Base-by-base conservation (phyloP, 768 basidiomycete genomes). In the Candolleomyces efflorescens region DNA sequence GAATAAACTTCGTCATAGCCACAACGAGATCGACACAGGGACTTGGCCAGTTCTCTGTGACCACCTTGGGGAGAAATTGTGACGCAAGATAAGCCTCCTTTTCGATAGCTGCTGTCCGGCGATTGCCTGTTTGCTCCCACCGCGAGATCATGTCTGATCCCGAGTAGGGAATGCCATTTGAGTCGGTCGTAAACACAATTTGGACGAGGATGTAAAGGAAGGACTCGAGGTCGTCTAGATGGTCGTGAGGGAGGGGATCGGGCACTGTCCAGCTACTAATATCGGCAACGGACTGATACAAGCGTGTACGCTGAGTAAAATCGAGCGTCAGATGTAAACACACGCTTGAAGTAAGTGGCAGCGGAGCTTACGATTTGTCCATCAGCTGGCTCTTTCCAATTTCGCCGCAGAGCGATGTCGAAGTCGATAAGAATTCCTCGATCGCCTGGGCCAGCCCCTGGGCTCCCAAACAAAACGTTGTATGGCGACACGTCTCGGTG, bases 161-260 rank as follows among this genome's bases (percentile, higher is more conserved):
- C 1, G 32, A 32, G 32, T 32, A 32, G 32, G 32, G 7, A 32
- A 32, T 11, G 5, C 32, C 32, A 11, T 32, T 32, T 1, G 32
- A 32, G 32, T 32, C 48, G 48, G 1, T 22, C 13, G 24, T 12
- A 11, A n/a, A 37, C 15, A 52, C 7, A 1, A 15, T 9, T 26
- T 54, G 38, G 32, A 24, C 10, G 20, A 39, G 39, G 12, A n/a
- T 24, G 5, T 23, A 54, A 11, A 55, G 32, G 43, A 55, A 55
- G 5, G 41, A 44, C 43, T 55, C 54, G 15, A 55, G n/a, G 24
- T 55, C 54, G 24, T 55, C 54, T 7, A 46, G 18, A 27, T 55
- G 20, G 22, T 55, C 54, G 41, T 55, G 32, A 32, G 32, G 32
- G 5, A 32, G 54, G 15, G 26, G 24, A 23, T 17, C 15, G 1